Percentiles rank a stretch among this genome's conserved stretches.
Conservation (phyloP, 2,329 filamentous ascomycete species). For the Calycina herbarum region DNA sequence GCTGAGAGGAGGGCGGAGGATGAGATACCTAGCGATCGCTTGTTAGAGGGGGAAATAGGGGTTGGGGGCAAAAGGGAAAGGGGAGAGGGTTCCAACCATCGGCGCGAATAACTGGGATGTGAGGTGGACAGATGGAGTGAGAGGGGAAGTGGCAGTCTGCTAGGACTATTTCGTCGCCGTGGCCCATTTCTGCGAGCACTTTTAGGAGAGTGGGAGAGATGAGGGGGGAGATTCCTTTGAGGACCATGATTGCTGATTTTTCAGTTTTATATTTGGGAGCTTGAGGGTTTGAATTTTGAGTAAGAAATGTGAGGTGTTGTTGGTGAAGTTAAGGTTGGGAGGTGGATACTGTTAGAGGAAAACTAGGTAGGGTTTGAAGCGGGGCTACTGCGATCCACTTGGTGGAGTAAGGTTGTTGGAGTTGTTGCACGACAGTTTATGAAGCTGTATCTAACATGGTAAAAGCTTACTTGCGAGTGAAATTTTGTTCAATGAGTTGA, state of each 20-base stretch:
- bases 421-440: too few species aligned
- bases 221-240: neutral
- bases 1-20: neutral
- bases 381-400: neutral
- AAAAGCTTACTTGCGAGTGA: too few species aligned
- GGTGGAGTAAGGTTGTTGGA: too few species aligned
- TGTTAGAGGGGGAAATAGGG: too few species aligned
- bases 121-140: neutral
- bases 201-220: neutral
- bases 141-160: neutral
- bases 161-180: constrained; percentile 3
- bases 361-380: neutral
- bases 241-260: neutral
- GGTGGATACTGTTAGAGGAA: neutral
- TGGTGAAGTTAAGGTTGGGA: neutral
- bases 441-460: too few species aligned
- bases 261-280: neutral
- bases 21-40: neutral
- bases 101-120: neutral
- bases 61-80: neutral
- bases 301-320: neutral
- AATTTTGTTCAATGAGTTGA: too few species aligned
- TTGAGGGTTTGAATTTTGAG: too few species aligned
- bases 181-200: neutral
- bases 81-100: neutral